Evolutionary conservation across 1,139 yeast genomes (phyloP), one percentile per base, ranked within the genome.

Genomic region (Hansenula anomala): DNA sequence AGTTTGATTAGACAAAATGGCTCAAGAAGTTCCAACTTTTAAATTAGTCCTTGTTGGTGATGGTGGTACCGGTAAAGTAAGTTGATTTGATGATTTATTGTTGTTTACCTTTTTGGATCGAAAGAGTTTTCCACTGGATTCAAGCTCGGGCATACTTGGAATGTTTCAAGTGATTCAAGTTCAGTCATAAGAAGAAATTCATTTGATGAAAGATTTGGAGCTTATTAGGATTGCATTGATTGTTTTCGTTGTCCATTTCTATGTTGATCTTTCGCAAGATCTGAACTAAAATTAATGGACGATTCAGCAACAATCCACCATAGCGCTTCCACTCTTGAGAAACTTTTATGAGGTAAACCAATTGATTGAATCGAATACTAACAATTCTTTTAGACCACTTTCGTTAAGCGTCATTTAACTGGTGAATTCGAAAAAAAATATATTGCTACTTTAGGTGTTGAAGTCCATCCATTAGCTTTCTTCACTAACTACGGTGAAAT

Each of bases 341-440:
- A n/a, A n/a, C n/a, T n/a, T n/a, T n/a, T n/a, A n/a, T n/a, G n/a
- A n/a, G n/a, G n/a, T n/a, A n/a, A n/a, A n/a, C n/a, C n/a, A n/a
- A n/a, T n/a, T n/a, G n/a, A n/a, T n/a, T n/a, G n/a, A n/a, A n/a
- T n/a, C n/a, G n/a, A 16, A 15, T 17, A 32, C 28, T 20, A 27
- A 20, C 26, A 27, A 20, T 13, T 44, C 22, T 33, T n/a, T n/a
- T 52, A 74, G 83, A 94, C 99, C 76, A 94, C 99, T 48, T 94
- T 94, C 60, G 98, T 94, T 71, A 94, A 92, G 80, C 90, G 99
- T 78, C 99, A 94, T 73, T 83, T 90, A 71, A 92, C 98, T 52
- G 98, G 98, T 75, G 99, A 94, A 71, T 94, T 94, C 67, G 98
- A 94, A 73, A 94, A 94, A 77, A 90, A 90, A 72, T 94, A 94